Conservation (phyloP, 2,329 filamentous ascomycete genomes). For the Phyllosticta capitalensis region DNA sequence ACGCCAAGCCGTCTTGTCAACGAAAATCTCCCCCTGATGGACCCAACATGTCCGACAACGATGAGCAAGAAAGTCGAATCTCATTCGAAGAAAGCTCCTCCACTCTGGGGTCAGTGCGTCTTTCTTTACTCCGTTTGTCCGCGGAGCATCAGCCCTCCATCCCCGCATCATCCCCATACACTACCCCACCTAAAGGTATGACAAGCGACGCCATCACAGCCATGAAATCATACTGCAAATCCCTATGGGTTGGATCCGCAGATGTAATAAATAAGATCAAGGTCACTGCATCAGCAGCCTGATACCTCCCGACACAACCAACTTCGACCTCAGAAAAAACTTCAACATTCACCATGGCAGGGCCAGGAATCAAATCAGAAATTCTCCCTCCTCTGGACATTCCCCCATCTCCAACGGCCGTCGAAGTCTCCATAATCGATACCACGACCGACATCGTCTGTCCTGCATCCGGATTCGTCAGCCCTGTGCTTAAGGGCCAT, state of each 20-base stretch:
- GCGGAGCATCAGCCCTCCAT: not conserved
- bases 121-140: not conserved
- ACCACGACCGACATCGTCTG: constrained; percentile 9
- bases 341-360: not conserved
- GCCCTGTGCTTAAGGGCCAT: constrained; percentile 6
- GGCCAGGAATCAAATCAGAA: not conserved
- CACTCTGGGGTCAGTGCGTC: not conserved
- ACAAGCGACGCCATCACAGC: not conserved
- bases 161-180: not conserved
- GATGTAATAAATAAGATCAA: not conserved
- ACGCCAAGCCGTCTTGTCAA: too few relatives aligned
- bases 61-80: too few relatives aligned
- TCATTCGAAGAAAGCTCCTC: not conserved
- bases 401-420: not conserved
- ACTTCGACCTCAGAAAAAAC: not conserved
- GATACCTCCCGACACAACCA: not conserved
- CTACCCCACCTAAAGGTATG: not conserved
- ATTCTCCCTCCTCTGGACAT: constrained; percentile 3
- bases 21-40: too few relatives aligned
- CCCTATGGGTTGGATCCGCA: not conserved
- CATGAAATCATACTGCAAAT: not conserved
- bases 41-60: too few relatives aligned
- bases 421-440: constrained; percentile 7
- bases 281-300: not conserved
- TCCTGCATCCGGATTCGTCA: constrained; percentile 7